phyloP scores from a whole-genome alignment of 2,329 filamentous ascomycete genomes.

The Epichloe brachyelytri region DNA sequence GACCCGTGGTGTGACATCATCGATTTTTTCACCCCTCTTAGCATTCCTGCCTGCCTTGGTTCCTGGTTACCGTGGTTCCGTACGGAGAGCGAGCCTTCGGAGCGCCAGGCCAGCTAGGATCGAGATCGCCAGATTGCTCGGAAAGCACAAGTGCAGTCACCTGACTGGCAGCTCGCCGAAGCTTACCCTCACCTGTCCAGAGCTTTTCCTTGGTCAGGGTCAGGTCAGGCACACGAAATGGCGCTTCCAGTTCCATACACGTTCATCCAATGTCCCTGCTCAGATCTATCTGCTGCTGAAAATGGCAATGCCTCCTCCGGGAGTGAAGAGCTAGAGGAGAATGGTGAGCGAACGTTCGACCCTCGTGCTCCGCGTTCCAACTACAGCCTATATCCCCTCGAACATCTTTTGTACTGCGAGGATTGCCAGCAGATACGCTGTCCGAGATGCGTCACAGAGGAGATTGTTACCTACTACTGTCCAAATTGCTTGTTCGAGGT shows the following conservation, averaged over 20 bases:
- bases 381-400: slow-evolving; percentile 84
- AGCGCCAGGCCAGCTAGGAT: no score
- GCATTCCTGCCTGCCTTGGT: no score
- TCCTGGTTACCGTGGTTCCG: no score
- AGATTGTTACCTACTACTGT: slow-evolving; percentile 91
- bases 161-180: slow-evolving; percentile 1
- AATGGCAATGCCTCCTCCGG: slow-evolving; percentile 18
- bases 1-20: not conserved
- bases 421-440: slow-evolving; percentile 96
- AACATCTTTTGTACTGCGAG: slow-evolving; percentile 91
- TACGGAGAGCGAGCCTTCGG: no score
- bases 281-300: slow-evolving; percentile 28
- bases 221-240: slow-evolving; percentile 27
- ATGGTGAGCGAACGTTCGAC: slow-evolving; percentile 73
- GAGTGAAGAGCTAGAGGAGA: slow-evolving; percentile 35
- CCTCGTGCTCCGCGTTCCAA: slow-evolving; percentile 73
- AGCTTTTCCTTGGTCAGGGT: not conserved
- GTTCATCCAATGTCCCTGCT: slow-evolving; percentile 55
- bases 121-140: no score
- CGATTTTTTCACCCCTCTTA: no score
- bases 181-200: not conserved
- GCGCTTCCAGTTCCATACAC: slow-evolving; percentile 45
- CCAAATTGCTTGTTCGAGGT: slow-evolving; percentile 94
- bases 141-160: not conserved
- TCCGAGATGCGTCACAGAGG: slow-evolving; percentile 79